Percentiles rank a stretch among this genome's conserved stretches.
Evolutionary conservation across 345 rosid species (phyloP).

Genomic region (Gossypium arboreum): DNA sequence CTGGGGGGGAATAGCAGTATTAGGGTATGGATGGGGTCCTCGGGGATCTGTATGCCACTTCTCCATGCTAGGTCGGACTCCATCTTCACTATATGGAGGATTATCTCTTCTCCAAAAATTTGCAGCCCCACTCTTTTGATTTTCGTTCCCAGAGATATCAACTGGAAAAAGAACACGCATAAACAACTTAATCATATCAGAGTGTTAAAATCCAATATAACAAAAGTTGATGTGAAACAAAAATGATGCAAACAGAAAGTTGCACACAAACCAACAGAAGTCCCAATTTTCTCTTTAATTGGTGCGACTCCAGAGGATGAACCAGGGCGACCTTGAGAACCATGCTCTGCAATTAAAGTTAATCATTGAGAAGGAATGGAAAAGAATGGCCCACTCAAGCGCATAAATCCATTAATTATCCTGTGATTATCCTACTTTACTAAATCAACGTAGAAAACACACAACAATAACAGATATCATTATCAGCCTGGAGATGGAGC

Average conservation of each 20-base stretch:
- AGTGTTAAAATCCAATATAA: not conserved
- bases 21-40: slow-evolving; percentile 57
- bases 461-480: not conserved
- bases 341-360: slow-evolving; percentile 47
- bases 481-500: not conserved
- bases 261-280: slow-evolving; percentile 49
- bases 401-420: slow-evolving; percentile 2
- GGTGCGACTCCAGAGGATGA: slow-evolving; percentile 48
- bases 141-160: slow-evolving; percentile 37
- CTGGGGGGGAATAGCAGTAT: slow-evolving; percentile 55
- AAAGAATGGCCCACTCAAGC: slow-evolving; percentile 2
- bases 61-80: slow-evolving; percentile 44
- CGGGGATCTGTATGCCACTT: slow-evolving; percentile 68
- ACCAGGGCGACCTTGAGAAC: slow-evolving; percentile 43
- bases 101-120: slow-evolving; percentile 72
- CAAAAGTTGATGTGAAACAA: not conserved
- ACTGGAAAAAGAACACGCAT: slow-evolving; percentile 29
- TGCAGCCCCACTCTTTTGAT: slow-evolving; percentile 35
- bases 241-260: not conserved
- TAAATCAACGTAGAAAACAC: not conserved
- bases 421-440: slow-evolving; percentile 1
- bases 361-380: not conserved
- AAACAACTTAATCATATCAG: slow-evolving; percentile 3
- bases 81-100: slow-evolving; percentile 54
- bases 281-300: slow-evolving; percentile 38